phyloP scores from a whole-genome alignment of 2,329 filamentous ascomycete species.

The Verticillium isaacii region DNA sequence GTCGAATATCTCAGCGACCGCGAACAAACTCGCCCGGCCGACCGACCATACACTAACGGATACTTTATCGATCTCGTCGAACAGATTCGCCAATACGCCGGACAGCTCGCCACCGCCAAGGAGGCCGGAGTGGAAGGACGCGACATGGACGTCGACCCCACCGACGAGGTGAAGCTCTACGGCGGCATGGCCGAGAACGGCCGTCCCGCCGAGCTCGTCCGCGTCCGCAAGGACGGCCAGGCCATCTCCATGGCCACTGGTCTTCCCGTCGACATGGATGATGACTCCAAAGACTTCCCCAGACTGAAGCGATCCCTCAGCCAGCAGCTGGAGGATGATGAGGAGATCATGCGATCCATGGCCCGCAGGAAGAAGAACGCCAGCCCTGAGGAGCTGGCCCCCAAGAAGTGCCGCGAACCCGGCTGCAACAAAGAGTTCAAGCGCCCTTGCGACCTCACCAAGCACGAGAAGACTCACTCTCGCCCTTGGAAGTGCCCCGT shows the following conservation, averaged over 20 bases:
- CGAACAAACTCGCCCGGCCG: conserved; percentile 78
- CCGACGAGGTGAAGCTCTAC: conserved; percentile 72
- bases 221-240: conserved; percentile 75
- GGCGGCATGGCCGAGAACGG: conserved; percentile 80
- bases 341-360: conserved; percentile 86
- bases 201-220: conserved; percentile 77
- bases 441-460: conserved; percentile 93
- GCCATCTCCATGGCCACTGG: conserved; percentile 73
- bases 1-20: conserved; percentile 80
- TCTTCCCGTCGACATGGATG: conserved; percentile 53
- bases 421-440: conserved; percentile 91
- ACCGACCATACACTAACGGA: conserved; percentile 89
- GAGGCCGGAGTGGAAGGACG: conserved; percentile 57
- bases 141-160: conserved; percentile 54
- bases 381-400: conserved; percentile 75
- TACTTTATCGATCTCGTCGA: conserved; percentile 97
- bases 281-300: conserved; percentile 40
- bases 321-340: conserved; percentile 70
- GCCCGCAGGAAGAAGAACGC: conserved; percentile 93
- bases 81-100: conserved; percentile 86
- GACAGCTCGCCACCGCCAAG: conserved; percentile 72
- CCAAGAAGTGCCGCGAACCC: conserved; percentile 68
- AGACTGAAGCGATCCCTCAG: conserved; percentile 63
- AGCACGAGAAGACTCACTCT: conserved; percentile 97
- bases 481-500: conserved; percentile 92